Base-by-base conservation (phyloP, 306 rosid species). In the Luffa aegyptiaca region DNA sequence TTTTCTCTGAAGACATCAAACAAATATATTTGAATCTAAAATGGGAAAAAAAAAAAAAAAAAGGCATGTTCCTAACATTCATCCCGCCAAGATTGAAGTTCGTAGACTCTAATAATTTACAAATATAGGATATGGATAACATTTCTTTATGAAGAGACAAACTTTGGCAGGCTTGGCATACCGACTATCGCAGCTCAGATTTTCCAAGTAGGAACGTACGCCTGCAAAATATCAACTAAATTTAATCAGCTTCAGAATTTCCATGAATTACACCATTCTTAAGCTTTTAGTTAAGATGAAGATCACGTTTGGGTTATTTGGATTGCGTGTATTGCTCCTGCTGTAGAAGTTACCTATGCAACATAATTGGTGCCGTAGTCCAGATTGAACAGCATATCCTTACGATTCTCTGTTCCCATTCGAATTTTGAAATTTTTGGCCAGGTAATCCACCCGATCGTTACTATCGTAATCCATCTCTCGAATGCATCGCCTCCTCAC, bases 401-500 rank as follows among this genome's bases (percentile, higher is more conserved):
- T 87, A 75, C 99, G 92, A 61, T 0, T 76, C 75, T 91, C 96
- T 57, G 80, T 3, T 82, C 92, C 89, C 90, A 91, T 46, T 82
- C 77, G 87, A 75, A 83, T 76, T 1, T 83, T 84, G 61, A 83
- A 86, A 80, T 83, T 84, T 65, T 7, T 84, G 51, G 94, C 98
- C 14, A 89, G 16, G 81, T 88, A 72, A 17, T 83, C 65, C 77
- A 91, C 85, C 42, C 84, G 88, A 77, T 89, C 92, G 72, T 91
- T 86, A 80, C 82, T 89, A 21, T 93, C 96, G 56, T 89, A 74
- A 82, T 96, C 97, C 87, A 86, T 64, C 86, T 93, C 93, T 71
- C 99, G 89, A 6, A 81, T 75, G 74, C 98, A 90, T 57, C 99
- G 93, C 79, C 99, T 84, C 81, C 93, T 87, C 55, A 88, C 84